Conservation (phyloP, 2,329 filamentous ascomycete genomes). For the Aspergillus fischeri region DNA sequence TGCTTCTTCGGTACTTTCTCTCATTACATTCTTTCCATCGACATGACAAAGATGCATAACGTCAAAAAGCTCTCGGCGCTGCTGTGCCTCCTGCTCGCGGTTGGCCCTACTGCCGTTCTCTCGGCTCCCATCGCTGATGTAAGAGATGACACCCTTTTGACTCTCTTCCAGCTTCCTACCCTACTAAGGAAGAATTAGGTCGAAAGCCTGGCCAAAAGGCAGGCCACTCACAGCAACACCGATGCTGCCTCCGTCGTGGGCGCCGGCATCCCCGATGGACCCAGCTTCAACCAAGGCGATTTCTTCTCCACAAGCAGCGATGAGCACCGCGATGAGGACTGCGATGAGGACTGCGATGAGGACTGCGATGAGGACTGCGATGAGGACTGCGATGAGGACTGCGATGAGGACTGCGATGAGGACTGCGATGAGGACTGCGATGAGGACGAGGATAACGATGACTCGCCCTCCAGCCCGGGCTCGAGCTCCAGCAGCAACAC, state of each 20-base stretch:
- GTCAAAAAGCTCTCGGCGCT: constrained; percentile 24
- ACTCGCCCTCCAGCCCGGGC: neutral
- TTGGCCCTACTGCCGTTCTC: constrained; percentile 25
- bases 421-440: neutral
- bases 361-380: neutral
- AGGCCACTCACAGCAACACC: constrained; percentile 6
- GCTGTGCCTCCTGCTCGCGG: constrained; percentile 27
- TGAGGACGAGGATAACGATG: neutral
- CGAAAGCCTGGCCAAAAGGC: constrained; percentile 1
- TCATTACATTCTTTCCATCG: neutral
- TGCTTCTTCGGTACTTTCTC: neutral
- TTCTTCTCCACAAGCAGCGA: neutral
- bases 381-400: neutral
- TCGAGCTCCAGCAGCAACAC: no score
- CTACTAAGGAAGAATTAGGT: constrained; percentile 4
- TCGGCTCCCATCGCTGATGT: constrained; percentile 20
- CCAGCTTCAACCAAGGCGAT: constrained; percentile 4
- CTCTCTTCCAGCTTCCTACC: neutral
- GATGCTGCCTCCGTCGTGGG: constrained; percentile 10
- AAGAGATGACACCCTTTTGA: neutral
- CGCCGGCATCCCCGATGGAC: constrained; percentile 17
- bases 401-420: neutral
- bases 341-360: neutral
- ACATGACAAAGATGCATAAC: constrained; percentile 19
- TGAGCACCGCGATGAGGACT: neutral